Base-by-base conservation (phyloP, 345 rosid genomes). In the Firmiana major region DNA sequence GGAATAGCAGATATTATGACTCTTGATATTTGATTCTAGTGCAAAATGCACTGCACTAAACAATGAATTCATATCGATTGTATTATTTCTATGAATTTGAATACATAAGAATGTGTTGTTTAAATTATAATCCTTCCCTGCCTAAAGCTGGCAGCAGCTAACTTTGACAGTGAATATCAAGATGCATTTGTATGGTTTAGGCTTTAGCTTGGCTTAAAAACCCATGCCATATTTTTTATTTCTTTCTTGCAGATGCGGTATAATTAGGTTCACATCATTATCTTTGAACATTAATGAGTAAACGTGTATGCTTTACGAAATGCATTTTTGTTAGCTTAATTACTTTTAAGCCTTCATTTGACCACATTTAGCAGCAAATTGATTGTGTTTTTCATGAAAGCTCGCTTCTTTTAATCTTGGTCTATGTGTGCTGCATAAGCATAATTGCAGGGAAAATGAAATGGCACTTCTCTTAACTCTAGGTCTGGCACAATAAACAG, bases 261-360 rank as follows among this genome's bases (percentile, higher is more conserved):
- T 43, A 45, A 68, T 68, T 68, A 43, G 55, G 72, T 68, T 68
- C n/a, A 22, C 55, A 68, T 68, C 72, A 68, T 45, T 68, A 28
- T 68, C 72, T 45, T 22, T 68, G 72, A 68, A 68, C 49, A 68
- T 68, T 22, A 45, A 68, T 24, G 58, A 49, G 71, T 40, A 26
- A 49, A 48, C 58, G 28, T 68, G 24, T 17, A 22, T 45, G 36
- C n/a, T 45, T 43, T 43, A 22, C 10, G 54, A 67, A 22, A 26
- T 2, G 40, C 22, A 9, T 70, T 70, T 49, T 15, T 26, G 59
- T 49, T 70, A 31, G 24, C 73, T 46, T 26, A 7, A n/a, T 3
- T 31, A 31, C 58, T 48, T 40, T 46, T 48, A 43, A 62, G 5
- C 42, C 42, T 15, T 31, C 22, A 15, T 28, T 65, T 24, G 6